Evolutionary conservation across 2,329 filamentous ascomycete species (phyloP).

Genomic region (Clonostachys chloroleuca): DNA sequence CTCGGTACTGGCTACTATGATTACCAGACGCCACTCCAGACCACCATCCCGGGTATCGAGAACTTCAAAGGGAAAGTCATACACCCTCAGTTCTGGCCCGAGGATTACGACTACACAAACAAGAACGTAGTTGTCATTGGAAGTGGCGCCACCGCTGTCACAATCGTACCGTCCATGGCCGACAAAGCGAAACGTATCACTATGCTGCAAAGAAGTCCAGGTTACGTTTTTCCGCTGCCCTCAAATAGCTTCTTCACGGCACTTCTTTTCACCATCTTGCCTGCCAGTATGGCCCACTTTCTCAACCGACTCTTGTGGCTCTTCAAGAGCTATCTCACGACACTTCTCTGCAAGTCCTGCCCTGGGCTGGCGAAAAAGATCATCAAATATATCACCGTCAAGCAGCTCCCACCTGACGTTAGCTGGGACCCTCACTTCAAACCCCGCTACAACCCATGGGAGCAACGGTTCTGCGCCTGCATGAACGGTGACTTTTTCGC

Average conservation of each 20-base stretch:
- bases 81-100: slow-evolving; percentile 73
- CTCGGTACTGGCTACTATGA: slow-evolving; percentile 62
- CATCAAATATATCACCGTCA: slow-evolving; percentile 31
- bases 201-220: slow-evolving; percentile 66
- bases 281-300: slow-evolving; percentile 32
- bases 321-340: slow-evolving; percentile 29
- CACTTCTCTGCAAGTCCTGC: slow-evolving; percentile 42
- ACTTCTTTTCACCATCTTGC: slow-evolving; percentile 32
- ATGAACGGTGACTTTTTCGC: slow-evolving; percentile 40
- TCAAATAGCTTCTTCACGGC: slow-evolving; percentile 28
- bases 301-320: slow-evolving; percentile 43
- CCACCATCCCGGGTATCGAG: slow-evolving; percentile 37
- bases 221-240: slow-evolving; percentile 52
- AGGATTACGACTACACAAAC: slow-evolving; percentile 57
- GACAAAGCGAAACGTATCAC: slow-evolving; percentile 55
- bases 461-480: slow-evolving; percentile 63
- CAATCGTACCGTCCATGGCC: slow-evolving; percentile 57
- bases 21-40: slow-evolving; percentile 54
- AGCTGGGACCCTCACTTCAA: slow-evolving; percentile 48
- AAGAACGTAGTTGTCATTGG: slow-evolving; percentile 66
- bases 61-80: slow-evolving; percentile 39
- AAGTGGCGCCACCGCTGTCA: slow-evolving; percentile 63
- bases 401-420: slow-evolving; percentile 42
- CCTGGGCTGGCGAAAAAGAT: slow-evolving; percentile 38
- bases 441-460: slow-evolving; percentile 54